These are phyloP conservation scores for Yamadazyma akitaensis DNA, from an alignment of 805 yeast genomes.

Conservation along the genomic window DNA sequence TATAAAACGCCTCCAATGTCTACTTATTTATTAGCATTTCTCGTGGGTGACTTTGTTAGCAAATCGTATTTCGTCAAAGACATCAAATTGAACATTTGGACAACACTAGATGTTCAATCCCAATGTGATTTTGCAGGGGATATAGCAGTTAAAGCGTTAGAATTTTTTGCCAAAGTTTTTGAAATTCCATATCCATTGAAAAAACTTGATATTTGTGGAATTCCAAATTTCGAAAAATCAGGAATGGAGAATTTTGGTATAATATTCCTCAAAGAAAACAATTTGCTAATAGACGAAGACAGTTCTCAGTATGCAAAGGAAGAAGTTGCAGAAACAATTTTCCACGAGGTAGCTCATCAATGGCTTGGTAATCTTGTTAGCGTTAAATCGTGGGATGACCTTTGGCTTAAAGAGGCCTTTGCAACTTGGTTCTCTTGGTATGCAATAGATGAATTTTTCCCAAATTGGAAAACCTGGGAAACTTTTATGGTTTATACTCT, in stretches of 20 bases:
- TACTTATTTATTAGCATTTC: constrained; percentile 76
- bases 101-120: constrained; percentile 71
- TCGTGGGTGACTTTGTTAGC: constrained; percentile 73
- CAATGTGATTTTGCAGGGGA: constrained; percentile 72
- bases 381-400: constrained; percentile 90
- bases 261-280: constrained; percentile 68
- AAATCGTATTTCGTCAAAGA: constrained; percentile 62
- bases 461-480: constrained; percentile 86
- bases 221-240: constrained; percentile 82
- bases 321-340: constrained; percentile 77
- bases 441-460: constrained; percentile 69
- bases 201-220: constrained; percentile 76
- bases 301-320: constrained; percentile 48
- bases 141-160: constrained; percentile 69
- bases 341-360: constrained; percentile 86
- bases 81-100: constrained; percentile 74
- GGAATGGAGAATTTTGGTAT: constrained; percentile 88
- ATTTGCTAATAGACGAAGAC: constrained; percentile 24
- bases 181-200: constrained; percentile 76
- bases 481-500: constrained; percentile 75
- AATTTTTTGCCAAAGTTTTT: constrained; percentile 66
- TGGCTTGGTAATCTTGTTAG: constrained; percentile 89
- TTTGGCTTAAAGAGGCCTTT: constrained; percentile 84
- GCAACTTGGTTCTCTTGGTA: constrained; percentile 92
- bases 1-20: constrained; percentile 77